Evolutionary conservation across 805 yeast species (phyloP).

Genomic region (Lachancea mirantina): DNA sequence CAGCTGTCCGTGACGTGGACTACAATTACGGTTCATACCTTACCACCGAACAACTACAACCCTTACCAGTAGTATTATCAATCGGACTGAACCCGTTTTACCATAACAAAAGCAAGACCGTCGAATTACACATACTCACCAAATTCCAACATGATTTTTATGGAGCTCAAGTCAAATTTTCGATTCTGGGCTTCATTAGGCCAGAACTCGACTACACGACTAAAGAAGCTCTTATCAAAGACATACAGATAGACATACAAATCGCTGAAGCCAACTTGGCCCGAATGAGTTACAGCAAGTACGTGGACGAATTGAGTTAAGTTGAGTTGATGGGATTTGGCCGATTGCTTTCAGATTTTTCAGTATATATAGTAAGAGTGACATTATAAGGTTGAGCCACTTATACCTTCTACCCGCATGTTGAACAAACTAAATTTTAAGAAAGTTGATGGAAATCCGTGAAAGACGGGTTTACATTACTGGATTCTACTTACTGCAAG

Average conservation of each 20-base stretch:
- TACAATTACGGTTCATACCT: slow-evolving; percentile 58
- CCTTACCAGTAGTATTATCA: slow-evolving; percentile 86
- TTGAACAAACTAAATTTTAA: too few species aligned
- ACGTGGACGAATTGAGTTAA: too few species aligned
- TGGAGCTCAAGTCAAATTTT: slow-evolving; percentile 67
- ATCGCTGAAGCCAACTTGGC: too few species aligned
- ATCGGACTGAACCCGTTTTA: slow-evolving; percentile 95
- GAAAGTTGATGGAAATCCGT: slow-evolving; percentile 2
- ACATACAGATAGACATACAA: slow-evolving; percentile 71
- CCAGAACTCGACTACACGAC: slow-evolving; percentile 86
- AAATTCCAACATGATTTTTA: slow-evolving; percentile 63
- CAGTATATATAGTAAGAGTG: not conserved
- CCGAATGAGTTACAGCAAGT: too few species aligned
- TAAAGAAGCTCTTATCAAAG: slow-evolving; percentile 74
- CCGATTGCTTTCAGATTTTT: not conserved
- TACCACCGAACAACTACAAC: slow-evolving; percentile 33
- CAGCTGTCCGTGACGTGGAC: slow-evolving; percentile 39
- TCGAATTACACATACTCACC: slow-evolving; percentile 82
- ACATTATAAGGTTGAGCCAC: too few species aligned
- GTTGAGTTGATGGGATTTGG: too few species aligned
- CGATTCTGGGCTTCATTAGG: slow-evolving; percentile 79
- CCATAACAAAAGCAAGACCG: slow-evolving; percentile 70
- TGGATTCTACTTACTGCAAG: slow-evolving; percentile 4
- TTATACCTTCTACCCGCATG: too few species aligned
- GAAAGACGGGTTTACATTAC: slow-evolving; percentile 35